Percentiles rank a stretch among this genome's conserved stretches.
Conservation (phyloP, 208 protist genomes). For the Trypanosoma cruzi region DNA sequence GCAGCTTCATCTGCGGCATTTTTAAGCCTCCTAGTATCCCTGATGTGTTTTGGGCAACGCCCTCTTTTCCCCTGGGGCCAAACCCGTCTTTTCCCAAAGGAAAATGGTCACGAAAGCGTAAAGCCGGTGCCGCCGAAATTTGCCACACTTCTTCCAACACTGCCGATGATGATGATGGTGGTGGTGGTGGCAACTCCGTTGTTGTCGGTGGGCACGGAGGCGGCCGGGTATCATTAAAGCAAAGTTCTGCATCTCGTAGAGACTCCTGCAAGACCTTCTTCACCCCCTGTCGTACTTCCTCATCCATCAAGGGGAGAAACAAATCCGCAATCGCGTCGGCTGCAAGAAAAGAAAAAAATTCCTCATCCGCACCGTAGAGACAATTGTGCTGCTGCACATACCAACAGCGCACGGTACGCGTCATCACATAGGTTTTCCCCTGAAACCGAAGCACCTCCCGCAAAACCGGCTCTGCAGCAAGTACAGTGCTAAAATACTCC, state of each 20-base stretch:
- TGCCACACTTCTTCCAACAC: constrained; percentile 17
- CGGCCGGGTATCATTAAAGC: constrained; percentile 5
- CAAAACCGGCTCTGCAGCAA: constrained; percentile 28
- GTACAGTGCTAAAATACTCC: constrained; percentile 38
- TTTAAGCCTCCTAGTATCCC: not conserved
- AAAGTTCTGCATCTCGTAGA: constrained; percentile 7
- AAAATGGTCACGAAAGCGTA: constrained; percentile 50
- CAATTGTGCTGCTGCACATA: constrained; percentile 78
- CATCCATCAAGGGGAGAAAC: constrained; percentile 46
- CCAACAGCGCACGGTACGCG: constrained; percentile 33
- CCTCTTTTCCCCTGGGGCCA: not conserved
- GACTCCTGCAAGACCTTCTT: constrained; percentile 8
- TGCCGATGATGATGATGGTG: not conserved
- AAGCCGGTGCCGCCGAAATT: constrained; percentile 40
- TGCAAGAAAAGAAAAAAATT: constrained; percentile 41
- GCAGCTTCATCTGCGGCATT: not conserved
- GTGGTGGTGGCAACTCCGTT: not conserved
- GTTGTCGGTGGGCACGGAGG: not conserved
- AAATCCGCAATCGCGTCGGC: constrained; percentile 46
- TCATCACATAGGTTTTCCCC: constrained; percentile 36
- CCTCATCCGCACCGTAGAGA: constrained; percentile 60
- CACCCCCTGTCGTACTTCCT: constrained; percentile 15
- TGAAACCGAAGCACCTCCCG: constrained; percentile 30
- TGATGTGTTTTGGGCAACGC: not conserved
- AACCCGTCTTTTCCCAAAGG: constrained; percentile 62